Percentiles rank a stretch among this genome's conserved stretches.
Conservation (phyloP, 306 rosid genomes). For the Quercus alba region DNA sequence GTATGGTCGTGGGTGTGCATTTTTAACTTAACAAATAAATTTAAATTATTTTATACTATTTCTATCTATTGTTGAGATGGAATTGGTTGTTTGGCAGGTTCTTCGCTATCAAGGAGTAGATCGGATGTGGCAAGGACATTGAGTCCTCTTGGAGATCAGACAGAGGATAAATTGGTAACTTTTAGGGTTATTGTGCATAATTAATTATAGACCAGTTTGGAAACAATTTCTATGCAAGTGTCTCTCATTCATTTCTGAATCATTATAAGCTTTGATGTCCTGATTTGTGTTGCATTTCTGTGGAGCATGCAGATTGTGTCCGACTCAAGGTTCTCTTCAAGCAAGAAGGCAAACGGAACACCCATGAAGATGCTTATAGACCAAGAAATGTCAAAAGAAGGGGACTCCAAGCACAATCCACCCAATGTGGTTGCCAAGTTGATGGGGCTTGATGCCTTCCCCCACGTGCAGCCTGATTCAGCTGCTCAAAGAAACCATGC, state of each 20-base stretch:
- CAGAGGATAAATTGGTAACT: conserved; percentile 72
- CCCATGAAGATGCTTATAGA: conserved; percentile 76
- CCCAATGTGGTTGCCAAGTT: conserved; percentile 88
- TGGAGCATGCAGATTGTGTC: conserved; percentile 48
- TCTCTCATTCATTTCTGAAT: conserved; percentile 8
- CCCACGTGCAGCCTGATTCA: conserved; percentile 46
- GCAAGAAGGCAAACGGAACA: conserved; percentile 50
- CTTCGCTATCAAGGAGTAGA: conserved; percentile 55
- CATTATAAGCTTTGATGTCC: conserved; percentile 4
- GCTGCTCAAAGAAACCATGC: conserved; percentile 49
- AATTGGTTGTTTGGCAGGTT: conserved; percentile 48
- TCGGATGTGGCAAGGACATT: conserved; percentile 47
- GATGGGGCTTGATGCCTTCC: conserved; percentile 90
- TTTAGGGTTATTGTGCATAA: conserved; percentile 1
- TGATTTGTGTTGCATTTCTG: conserved; percentile 22
- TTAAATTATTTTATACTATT: background rate
- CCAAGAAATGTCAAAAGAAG: conserved; percentile 79
- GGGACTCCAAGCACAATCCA: conserved; percentile 48
- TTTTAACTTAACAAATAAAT: no score
- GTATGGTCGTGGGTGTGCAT: no score
- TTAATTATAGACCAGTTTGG: background rate
- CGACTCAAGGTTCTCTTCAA: conserved; percentile 49
- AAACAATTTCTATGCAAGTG: conserved; percentile 4
- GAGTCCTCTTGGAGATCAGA: conserved; percentile 52
- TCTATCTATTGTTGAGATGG: conserved; percentile 8